Conservation (phyloP, 257 asterid species). For the Knoxia roxburghii region DNA sequence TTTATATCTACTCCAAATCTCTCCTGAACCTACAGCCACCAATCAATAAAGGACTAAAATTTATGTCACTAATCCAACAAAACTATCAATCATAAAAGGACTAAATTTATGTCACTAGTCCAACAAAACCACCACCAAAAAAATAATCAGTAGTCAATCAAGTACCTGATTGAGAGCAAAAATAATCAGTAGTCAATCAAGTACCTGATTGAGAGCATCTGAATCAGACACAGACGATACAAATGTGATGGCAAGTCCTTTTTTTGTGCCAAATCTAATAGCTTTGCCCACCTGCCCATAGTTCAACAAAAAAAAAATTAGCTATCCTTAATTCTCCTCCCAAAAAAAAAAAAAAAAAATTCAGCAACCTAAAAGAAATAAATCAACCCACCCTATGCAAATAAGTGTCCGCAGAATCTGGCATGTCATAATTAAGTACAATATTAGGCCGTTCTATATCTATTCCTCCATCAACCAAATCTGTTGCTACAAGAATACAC, state of each 20-base stretch:
- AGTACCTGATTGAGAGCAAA: constrained; percentile 79
- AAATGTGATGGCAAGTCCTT: constrained; percentile 92
- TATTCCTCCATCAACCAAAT: constrained; percentile 91
- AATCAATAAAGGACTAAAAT: constrained; percentile 7
- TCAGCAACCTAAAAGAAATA: too few species aligned
- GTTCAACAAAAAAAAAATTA: too few species aligned
- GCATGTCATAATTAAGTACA: constrained; percentile 92
- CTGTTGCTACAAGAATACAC: constrained; percentile 90
- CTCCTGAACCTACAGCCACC: constrained; percentile 63
- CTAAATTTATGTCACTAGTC: too few species aligned
- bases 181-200: too few species aligned
- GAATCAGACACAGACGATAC: constrained; percentile 92
- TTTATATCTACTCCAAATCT: constrained; percentile 80
- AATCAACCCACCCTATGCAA: constrained; percentile 65
- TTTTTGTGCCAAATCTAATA: constrained; percentile 89
- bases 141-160: not conserved
- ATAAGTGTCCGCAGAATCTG: constrained; percentile 88
- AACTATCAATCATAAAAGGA: too few species aligned
- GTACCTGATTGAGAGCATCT: constrained; percentile 82
- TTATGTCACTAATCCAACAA: too few species aligned
- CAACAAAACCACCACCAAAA: too few species aligned
- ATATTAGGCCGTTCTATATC: constrained; percentile 91
- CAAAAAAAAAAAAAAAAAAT: too few species aligned
- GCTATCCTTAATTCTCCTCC: too few species aligned
- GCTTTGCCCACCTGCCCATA: constrained; percentile 81